phyloP scores from a whole-genome alignment of 192 early-diverging fungal species.

The Linderina pennispora region DNA sequence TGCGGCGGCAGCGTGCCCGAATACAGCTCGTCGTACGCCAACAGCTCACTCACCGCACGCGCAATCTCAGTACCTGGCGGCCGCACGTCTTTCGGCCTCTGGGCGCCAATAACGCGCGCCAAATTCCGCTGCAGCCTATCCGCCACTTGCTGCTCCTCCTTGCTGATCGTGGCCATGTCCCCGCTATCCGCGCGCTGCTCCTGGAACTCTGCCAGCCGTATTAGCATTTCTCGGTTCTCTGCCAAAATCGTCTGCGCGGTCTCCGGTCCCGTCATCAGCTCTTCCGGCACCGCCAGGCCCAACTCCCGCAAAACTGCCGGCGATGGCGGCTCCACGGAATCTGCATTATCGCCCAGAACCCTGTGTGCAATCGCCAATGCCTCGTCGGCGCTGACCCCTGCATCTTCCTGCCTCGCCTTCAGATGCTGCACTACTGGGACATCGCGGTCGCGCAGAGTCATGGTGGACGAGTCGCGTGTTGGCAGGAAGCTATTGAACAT shows the following conservation, averaged over 20 bases:
- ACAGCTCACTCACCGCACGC: conserved; percentile 15
- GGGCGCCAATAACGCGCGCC: conserved; percentile 12
- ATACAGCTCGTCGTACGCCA: conserved; percentile 12
- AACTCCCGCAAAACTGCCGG: conserved; percentile 7
- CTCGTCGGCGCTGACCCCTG: too few species aligned
- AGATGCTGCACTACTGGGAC: too few species aligned
- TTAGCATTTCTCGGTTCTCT: conserved; percentile 20
- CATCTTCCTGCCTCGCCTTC: too few species aligned
- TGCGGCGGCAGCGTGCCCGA: conserved; percentile 38
- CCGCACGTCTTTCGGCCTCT: conserved; percentile 13
- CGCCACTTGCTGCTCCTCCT: conserved; percentile 23
- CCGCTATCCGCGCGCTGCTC: conserved; percentile 20
- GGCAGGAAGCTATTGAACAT: conserved; percentile 40
- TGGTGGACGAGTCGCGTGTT: conserved; percentile 21
- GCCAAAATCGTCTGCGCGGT: conserved; percentile 23
- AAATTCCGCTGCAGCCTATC: conserved; percentile 19
- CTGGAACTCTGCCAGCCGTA: conserved; percentile 22
- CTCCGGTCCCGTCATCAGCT: too few species aligned
- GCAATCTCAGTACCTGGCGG: conserved; percentile 27
- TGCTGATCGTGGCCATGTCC: conserved; percentile 14
- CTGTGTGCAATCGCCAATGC: conserved; percentile 14
- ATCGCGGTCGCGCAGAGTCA: too few species aligned
- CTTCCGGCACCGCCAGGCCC: too few species aligned
- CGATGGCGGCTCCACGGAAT: conserved; percentile 5
- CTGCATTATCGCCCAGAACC: conserved; percentile 1